phyloP scores from a whole-genome alignment of 176 grass and related monocot species.

The Pharus latifolius region DNA sequence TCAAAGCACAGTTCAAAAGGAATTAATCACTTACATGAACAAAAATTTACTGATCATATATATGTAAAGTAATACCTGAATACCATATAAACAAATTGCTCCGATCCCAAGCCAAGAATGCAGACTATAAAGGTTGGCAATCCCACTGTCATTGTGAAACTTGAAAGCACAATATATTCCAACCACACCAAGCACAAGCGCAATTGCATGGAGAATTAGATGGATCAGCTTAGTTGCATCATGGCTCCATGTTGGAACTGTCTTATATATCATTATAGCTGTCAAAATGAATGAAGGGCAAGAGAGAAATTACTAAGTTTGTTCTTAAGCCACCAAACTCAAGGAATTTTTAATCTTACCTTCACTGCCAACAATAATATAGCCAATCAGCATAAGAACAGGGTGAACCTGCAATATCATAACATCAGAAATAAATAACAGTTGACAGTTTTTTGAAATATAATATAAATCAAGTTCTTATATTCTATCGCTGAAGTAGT shows the following conservation, averaged over 20 bases:
- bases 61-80: constrained; percentile 54
- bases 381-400: constrained; percentile 95
- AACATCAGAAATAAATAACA: neutral
- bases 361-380: constrained; percentile 75
- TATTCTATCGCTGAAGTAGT: neutral
- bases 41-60: neutral
- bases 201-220: constrained; percentile 63
- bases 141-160: constrained; percentile 88
- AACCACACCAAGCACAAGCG: constrained; percentile 55
- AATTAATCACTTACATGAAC: neutral
- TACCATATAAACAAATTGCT: constrained; percentile 61
- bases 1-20: neutral
- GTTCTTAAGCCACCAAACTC: neutral
- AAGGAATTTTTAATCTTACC: constrained; percentile 22
- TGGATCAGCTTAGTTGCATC: constrained; percentile 58
- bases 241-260: constrained; percentile 41
- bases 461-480: constrained; percentile 2
- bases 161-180: constrained; percentile 86
- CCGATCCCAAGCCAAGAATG: constrained; percentile 87
- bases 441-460: neutral
- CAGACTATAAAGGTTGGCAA: constrained; percentile 75
- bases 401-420: constrained; percentile 64
- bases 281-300: constrained; percentile 32
- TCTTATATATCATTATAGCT: constrained; percentile 84
- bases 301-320: neutral